These are phyloP conservation scores for Hanseniaspora vineae DNA, from an alignment of 805 yeast genomes.

Conservation along the genomic window DNA sequence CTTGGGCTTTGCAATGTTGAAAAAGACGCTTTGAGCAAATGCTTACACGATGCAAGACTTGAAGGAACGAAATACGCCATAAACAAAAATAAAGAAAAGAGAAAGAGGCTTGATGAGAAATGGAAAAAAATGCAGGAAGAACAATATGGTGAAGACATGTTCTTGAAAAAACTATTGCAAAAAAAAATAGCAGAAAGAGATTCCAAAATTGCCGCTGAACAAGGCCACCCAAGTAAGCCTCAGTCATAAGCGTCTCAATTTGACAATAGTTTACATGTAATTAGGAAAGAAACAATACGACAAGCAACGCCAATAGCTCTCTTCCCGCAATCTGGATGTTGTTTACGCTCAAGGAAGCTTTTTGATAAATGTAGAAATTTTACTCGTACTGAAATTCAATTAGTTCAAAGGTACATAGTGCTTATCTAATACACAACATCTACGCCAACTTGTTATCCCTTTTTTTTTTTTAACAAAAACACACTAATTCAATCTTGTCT, in stretches of 20 bases:
- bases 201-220: slow-evolving; percentile 6
- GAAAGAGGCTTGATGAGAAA: slow-evolving; percentile 38
- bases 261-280: too few species aligned
- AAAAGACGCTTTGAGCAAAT: slow-evolving; percentile 64
- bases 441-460: too few species aligned
- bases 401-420: too few species aligned
- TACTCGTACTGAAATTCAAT: too few species aligned
- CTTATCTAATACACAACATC: too few species aligned
- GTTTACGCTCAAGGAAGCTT: too few species aligned
- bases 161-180: slow-evolving; percentile 52
- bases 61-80: slow-evolving; percentile 44
- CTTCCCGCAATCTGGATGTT: too few species aligned
- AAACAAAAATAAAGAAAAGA: slow-evolving; percentile 40
- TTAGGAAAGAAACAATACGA: too few species aligned
- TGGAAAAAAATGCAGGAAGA: slow-evolving; percentile 62
- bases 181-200: slow-evolving; percentile 31
- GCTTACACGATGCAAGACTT: slow-evolving; percentile 68
- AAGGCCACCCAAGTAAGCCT: neutral
- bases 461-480: too few species aligned
- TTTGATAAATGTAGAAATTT: too few species aligned
- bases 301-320: too few species aligned
- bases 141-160: slow-evolving; percentile 62
- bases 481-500: slow-evolving; percentile 66
- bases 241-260: neutral
- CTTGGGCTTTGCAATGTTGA: slow-evolving; percentile 77